Evolutionary conservation across 2,329 filamentous ascomycete genomes (phyloP).

Genomic region (Eutypa lata): DNA sequence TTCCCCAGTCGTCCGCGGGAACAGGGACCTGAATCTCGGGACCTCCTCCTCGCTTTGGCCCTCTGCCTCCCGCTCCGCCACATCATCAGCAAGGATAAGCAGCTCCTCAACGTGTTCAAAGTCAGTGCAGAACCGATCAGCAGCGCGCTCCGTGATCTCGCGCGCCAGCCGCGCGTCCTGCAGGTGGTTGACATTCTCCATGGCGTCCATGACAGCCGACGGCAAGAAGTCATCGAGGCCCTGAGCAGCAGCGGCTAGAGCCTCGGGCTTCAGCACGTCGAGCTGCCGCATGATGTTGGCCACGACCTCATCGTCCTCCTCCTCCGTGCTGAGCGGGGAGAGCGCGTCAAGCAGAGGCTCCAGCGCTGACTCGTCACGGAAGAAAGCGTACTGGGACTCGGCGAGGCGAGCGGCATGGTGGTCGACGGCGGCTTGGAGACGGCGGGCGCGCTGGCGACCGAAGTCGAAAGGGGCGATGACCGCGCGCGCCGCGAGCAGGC

Average conservation of each 20-base stretch:
- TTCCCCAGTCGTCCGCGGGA: constrained; percentile 59
- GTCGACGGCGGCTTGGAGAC: constrained; percentile 56
- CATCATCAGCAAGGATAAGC: constrained; percentile 41
- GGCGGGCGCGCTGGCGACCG: constrained; percentile 50
- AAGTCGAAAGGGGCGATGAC: constrained; percentile 62
- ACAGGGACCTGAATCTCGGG: constrained; percentile 40
- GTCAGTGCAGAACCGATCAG: constrained; percentile 77
- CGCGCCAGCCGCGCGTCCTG: constrained; percentile 70
- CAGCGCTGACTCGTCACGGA: constrained; percentile 73
- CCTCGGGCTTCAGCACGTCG: constrained; percentile 54
- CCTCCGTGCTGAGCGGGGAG: constrained; percentile 23
- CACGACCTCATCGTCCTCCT: constrained; percentile 43
- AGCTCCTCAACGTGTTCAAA: constrained; percentile 64
- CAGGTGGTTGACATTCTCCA: constrained; percentile 73
- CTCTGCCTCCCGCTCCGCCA: constrained; percentile 11
- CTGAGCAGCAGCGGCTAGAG: constrained; percentile 67
- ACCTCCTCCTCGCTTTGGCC: constrained; percentile 22
- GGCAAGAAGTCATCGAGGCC: constrained; percentile 86
- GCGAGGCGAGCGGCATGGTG: constrained; percentile 56
- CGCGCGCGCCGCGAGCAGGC: constrained; percentile 55
- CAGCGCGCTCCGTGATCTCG: constrained; percentile 76
- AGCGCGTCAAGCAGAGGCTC: constrained; percentile 60
- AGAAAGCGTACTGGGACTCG: constrained; percentile 67
- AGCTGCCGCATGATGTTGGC: constrained; percentile 49
- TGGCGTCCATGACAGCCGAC: constrained; percentile 87